Evolutionary conservation across 73 alveolate genomes (phyloP).

Genomic region (Paramecium bursaria): DNA sequence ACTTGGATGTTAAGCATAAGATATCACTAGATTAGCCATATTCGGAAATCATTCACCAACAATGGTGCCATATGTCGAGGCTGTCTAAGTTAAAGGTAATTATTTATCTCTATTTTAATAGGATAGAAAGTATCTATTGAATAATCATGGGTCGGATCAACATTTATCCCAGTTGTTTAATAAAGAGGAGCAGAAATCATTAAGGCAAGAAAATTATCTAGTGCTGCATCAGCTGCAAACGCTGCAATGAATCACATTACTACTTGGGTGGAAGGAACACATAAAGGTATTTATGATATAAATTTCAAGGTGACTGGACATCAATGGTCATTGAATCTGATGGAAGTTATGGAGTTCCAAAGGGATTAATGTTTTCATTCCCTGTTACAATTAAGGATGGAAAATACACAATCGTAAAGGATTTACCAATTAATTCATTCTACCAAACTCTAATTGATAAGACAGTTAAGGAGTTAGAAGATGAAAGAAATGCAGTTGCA

Average conservation of each 20-base stretch:
- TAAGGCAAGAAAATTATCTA: constrained; percentile 91
- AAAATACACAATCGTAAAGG: constrained; percentile 80
- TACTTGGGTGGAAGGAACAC: constrained; percentile 96
- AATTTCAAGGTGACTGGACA: constrained; percentile 79
- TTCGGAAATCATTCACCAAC: constrained; percentile 99
- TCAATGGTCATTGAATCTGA: constrained; percentile 94
- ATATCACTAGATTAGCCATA: constrained; percentile 84
- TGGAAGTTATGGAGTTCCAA: constrained; percentile 88
- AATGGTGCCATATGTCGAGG: constrained; percentile 89
- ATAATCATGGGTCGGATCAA: constrained; percentile 76
- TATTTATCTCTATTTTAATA: too few relatives aligned
- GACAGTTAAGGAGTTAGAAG: constrained; percentile 83
- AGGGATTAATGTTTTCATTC: constrained; percentile 92
- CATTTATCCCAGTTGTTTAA: constrained; percentile 95
- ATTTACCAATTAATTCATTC: constrained; percentile 80
- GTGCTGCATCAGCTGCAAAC: constrained; percentile 98
- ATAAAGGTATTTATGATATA: constrained; percentile 3
- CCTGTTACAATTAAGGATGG: constrained; percentile 85
- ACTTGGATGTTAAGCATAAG: constrained; percentile 80
- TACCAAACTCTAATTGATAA: constrained; percentile 73
- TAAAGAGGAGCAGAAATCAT: constrained; percentile 98
- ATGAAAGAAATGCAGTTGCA: constrained; percentile 84
- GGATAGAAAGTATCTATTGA: constrained; percentile 66
- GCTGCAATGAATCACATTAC: constrained; percentile 98
- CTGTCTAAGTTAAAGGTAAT: constrained; percentile 80